These are phyloP conservation scores for Phanerodontia chrysosporium DNA, from an alignment of 768 basidiomycete species.

Conservation along the genomic window DNA sequence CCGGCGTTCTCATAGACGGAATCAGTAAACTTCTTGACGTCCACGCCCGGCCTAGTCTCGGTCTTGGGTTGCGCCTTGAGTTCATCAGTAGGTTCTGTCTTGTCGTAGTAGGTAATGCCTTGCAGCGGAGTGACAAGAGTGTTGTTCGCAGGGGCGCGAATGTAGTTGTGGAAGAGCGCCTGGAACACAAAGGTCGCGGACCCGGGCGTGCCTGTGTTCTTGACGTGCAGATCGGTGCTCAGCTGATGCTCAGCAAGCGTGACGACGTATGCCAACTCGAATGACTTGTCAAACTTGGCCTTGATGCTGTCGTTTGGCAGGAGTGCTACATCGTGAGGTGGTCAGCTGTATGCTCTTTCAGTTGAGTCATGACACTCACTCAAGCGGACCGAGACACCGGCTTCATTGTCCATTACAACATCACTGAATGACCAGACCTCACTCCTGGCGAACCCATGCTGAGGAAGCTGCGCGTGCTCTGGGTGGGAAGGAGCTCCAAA, in stretches of 20 bases:
- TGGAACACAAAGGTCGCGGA: slow-evolving; percentile 74
- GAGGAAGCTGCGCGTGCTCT: slow-evolving; percentile 64
- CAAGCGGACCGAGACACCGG: slow-evolving; percentile 72
- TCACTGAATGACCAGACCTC: slow-evolving; percentile 66
- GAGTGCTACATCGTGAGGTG: slow-evolving; percentile 41
- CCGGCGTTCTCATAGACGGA: slow-evolving; percentile 70
- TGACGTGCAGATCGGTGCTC: slow-evolving; percentile 75
- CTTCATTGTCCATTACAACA: slow-evolving; percentile 61
- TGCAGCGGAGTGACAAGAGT: slow-evolving; percentile 64
- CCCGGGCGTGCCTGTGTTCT: slow-evolving; percentile 54
- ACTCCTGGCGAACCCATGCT: slow-evolving; percentile 92
- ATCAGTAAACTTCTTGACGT: slow-evolving; percentile 66
- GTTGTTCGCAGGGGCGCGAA: slow-evolving; percentile 57
- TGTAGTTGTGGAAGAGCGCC: slow-evolving; percentile 89
- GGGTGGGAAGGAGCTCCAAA: slow-evolving; percentile 81
- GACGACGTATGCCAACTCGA: slow-evolving; percentile 77
- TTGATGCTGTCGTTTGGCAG: slow-evolving; percentile 56
- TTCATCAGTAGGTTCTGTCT: slow-evolving; percentile 60
- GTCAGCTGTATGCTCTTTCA: neutral
- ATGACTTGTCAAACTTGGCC: slow-evolving; percentile 52
- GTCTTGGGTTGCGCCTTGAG: slow-evolving; percentile 44
- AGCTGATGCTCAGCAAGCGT: slow-evolving; percentile 72
- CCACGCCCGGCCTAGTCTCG: slow-evolving; percentile 60
- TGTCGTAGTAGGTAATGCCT: slow-evolving; percentile 71
- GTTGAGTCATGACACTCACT: slow-evolving; percentile 41